Conservation (phyloP, 345 rosid species). For the Cochlearia excelsa region DNA sequence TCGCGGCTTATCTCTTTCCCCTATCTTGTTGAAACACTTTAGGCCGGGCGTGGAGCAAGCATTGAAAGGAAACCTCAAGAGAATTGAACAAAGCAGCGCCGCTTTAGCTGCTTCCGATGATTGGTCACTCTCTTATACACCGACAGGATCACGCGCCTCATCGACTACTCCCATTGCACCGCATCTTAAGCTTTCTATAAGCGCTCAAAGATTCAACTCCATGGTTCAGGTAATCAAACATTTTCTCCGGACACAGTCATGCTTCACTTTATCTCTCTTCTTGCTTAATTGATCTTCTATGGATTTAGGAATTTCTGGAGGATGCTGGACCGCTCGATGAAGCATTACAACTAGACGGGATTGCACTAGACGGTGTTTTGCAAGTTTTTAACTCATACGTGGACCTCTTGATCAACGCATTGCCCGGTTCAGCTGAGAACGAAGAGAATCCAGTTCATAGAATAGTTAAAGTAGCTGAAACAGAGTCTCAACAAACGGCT, state of each 20-base stretch:
- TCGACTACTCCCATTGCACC: conserved; percentile 44
- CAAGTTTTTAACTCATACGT: conserved; percentile 67
- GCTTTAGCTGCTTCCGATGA: conserved; percentile 84
- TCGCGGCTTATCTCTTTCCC: conserved; percentile 81
- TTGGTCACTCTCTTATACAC: conserved; percentile 64
- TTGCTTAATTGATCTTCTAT: conserved; percentile 1
- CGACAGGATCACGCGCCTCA: conserved; percentile 48
- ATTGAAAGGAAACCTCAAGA: conserved; percentile 57
- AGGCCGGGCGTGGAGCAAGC: conserved; percentile 68
- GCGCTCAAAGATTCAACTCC: conserved; percentile 73
- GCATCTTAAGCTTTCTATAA: conserved; percentile 69
- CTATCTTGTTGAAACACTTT: conserved; percentile 65
- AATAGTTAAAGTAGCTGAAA: conserved; percentile 75
- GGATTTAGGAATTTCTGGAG: conserved; percentile 67
- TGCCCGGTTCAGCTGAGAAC: conserved; percentile 68
- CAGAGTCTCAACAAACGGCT: conserved; percentile 78
- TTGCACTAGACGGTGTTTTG: conserved; percentile 74
- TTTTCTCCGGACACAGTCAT: conserved; percentile 3
- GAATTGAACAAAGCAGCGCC: conserved; percentile 72
- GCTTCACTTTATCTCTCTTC: background rate
- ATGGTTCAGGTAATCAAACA: conserved; percentile 66
- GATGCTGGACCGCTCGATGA: conserved; percentile 77
- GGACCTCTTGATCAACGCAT: conserved; percentile 67
- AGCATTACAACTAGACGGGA: conserved; percentile 66
- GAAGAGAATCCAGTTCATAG: conserved; percentile 60